Percentiles rank a stretch among this genome's conserved stretches.
Conservation (phyloP, 108 stramenopile genomes). For the Pseudonitzschia pungens region DNA sequence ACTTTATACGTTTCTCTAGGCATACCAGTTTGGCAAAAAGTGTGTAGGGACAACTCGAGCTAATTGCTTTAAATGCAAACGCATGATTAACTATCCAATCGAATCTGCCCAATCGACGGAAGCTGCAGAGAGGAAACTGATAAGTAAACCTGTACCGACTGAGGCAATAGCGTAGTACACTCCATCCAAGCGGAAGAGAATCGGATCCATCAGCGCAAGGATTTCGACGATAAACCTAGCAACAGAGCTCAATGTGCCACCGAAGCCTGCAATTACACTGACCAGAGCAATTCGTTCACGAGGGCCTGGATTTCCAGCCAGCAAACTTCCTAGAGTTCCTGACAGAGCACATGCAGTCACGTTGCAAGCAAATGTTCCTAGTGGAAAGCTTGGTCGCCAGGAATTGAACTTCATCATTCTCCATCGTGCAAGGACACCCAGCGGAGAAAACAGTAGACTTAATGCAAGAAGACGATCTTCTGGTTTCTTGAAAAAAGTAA, state of each 20-base stretch:
- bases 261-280: conserved; percentile 77
- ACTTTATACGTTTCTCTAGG: too few relatives aligned
- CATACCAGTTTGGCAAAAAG: too few relatives aligned
- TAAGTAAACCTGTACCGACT: conserved; percentile 59
- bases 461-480: conserved; percentile 59
- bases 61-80: too few relatives aligned
- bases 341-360: conserved; percentile 70
- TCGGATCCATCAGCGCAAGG: conserved; percentile 66
- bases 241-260: conserved; percentile 72
- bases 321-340: conserved; percentile 63
- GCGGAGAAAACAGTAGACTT: conserved; percentile 75
- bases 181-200: conserved; percentile 80
- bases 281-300: conserved; percentile 66
- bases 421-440: conserved; percentile 78
- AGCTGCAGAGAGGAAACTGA: conserved; percentile 65
- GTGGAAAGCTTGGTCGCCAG: conserved; percentile 69
- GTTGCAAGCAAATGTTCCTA: conserved; percentile 83
- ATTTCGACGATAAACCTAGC: conserved; percentile 78
- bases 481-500: conserved; percentile 60
- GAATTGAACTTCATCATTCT: conserved; percentile 62
- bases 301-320: conserved; percentile 77
- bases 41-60: too few relatives aligned
- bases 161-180: conserved; percentile 65
- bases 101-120: conserved; percentile 82
- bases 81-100: background rate